Evolutionary conservation across 148 eudicot species (phyloP).

Genomic region (Pharnaceum exiguum): DNA sequence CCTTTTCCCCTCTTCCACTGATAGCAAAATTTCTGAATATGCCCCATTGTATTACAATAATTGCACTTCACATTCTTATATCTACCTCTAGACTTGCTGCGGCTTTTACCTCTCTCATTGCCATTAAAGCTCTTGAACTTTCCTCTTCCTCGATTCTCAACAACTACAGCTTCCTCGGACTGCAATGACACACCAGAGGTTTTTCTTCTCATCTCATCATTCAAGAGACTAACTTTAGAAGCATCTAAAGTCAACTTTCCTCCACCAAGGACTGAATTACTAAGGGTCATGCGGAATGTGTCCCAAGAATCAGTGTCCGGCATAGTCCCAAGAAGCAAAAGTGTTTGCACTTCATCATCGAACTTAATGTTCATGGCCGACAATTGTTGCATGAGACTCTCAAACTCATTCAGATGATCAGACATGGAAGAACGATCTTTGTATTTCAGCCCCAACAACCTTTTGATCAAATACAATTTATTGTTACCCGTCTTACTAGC

Average conservation of each 20-base stretch:
- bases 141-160: background rate
- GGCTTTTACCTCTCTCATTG: background rate
- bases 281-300: too few relatives aligned
- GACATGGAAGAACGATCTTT: background rate
- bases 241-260: background rate
- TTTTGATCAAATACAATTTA: slow-evolving; percentile 8
- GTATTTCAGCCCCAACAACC: background rate
- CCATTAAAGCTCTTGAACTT: background rate
- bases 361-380: background rate
- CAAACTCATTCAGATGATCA: slow-evolving; percentile 3
- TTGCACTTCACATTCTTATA: slow-evolving; percentile 1
- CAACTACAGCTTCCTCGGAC: background rate
- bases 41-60: background rate
- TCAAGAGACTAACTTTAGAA: background rate
- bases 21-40: background rate
- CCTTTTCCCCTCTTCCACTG: slow-evolving; percentile 4
- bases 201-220: slow-evolving; percentile 2
- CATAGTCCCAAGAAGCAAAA: slow-evolving; percentile 5
- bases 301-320: slow-evolving; percentile 5
- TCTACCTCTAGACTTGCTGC: slow-evolving; percentile 7
- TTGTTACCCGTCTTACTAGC: slow-evolving; percentile 7
- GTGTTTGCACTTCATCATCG: background rate
- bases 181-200: background rate
- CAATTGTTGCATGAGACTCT: background rate
- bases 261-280: too few relatives aligned